Conservation (phyloP, 2,329 filamentous ascomycete genomes). For the Venturia pyrina region DNA sequence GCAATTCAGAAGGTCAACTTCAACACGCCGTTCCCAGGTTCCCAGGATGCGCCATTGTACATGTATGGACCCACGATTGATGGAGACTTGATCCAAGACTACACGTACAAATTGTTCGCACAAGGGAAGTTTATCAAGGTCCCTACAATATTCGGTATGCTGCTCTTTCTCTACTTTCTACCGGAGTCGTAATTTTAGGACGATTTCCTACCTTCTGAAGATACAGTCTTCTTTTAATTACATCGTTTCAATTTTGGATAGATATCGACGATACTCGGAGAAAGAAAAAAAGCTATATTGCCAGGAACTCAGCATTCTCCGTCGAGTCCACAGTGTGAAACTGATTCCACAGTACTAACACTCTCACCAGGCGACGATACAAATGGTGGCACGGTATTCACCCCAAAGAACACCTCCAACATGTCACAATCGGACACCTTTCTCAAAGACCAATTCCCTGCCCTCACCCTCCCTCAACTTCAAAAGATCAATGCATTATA, state of each 20-base stretch:
- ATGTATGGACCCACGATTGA: constrained; percentile 46
- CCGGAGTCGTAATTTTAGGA: too few relatives aligned
- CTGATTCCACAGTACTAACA: neutral
- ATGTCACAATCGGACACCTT: constrained; percentile 43
- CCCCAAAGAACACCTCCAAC: constrained; percentile 39
- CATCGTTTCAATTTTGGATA: too few relatives aligned
- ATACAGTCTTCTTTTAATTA: too few relatives aligned
- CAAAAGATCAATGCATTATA: constrained; percentile 45
- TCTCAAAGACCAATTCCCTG: constrained; percentile 48
- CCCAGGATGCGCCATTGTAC: constrained; percentile 34
- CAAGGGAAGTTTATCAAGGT: constrained; percentile 53
- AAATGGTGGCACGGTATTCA: constrained; percentile 57
- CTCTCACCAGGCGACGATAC: constrained; percentile 30
- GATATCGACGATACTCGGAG: too few relatives aligned
- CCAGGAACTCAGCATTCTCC: constrained; percentile 19
- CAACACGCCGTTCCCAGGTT: constrained; percentile 31
- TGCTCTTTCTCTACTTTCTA: constrained; percentile 42
- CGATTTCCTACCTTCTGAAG: too few relatives aligned
- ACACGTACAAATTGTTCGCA: constrained; percentile 43
- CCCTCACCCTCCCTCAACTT: constrained; percentile 42
- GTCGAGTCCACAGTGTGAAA: constrained; percentile 31
- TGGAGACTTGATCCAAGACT: constrained; percentile 44
- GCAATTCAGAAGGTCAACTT: constrained; percentile 47
- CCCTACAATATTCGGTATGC: constrained; percentile 48
- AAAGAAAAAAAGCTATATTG: too few relatives aligned